These are phyloP conservation scores for Coniosporium apollinis DNA, from an alignment of 495 filamentous ascomycete species.

Conservation along the genomic window DNA sequence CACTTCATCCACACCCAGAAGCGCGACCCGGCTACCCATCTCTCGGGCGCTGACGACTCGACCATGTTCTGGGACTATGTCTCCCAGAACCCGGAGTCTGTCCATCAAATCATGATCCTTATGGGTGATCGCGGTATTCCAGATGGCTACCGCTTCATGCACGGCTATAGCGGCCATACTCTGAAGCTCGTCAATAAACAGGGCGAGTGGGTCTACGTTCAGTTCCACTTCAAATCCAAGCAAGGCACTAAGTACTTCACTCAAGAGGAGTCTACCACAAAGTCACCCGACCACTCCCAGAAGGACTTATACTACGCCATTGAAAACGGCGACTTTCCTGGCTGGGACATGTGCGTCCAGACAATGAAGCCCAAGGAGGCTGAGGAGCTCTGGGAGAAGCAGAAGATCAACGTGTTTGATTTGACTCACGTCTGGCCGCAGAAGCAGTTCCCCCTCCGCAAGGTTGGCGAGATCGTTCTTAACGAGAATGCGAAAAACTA, in stretches of 20 bases:
- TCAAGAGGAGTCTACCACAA: conserved; percentile 22
- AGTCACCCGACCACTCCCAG: conserved; percentile 25
- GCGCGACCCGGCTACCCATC: conserved; percentile 23
- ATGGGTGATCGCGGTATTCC: conserved; percentile 30
- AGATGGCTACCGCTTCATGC: conserved; percentile 28
- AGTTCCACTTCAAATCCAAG: conserved; percentile 29
- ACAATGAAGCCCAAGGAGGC: conserved; percentile 32
- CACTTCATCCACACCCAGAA: conserved; percentile 32
- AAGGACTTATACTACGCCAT: conserved; percentile 28
- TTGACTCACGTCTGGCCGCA: conserved; percentile 29
- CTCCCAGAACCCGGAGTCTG: conserved; percentile 25
- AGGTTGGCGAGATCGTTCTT: conserved; percentile 45
- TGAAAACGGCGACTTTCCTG: conserved; percentile 25
- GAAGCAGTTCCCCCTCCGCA: conserved; percentile 26
- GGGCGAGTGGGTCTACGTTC: conserved; percentile 27
- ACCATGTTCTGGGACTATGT: conserved; percentile 30
- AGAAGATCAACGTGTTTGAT: conserved; percentile 28
- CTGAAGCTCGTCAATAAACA: conserved; percentile 28
- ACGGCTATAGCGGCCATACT: conserved; percentile 27
- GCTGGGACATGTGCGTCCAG: conserved; percentile 25
- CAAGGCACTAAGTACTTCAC: conserved; percentile 26
- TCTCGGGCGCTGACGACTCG: conserved; percentile 23
- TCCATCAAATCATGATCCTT: conserved; percentile 29
- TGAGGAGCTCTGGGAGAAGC: conserved; percentile 28
- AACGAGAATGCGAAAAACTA: conserved; percentile 57